phyloP scores from a whole-genome alignment of 352 stramenopile genomes.

The Phytophthora multivora region DNA sequence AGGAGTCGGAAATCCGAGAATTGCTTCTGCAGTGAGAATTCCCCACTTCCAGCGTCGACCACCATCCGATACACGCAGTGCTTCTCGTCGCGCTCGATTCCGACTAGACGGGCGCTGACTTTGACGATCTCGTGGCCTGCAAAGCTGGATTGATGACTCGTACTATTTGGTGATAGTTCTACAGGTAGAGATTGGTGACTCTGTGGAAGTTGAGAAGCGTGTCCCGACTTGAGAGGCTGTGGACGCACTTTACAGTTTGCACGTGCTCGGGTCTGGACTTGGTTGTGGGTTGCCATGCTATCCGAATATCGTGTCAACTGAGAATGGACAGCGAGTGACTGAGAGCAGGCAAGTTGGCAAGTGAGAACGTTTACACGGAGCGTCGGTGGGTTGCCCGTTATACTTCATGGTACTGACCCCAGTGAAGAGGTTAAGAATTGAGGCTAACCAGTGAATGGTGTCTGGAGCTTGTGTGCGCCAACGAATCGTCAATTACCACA shows the following conservation, averaged over 20 bases:
- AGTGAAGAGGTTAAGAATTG: too few species aligned
- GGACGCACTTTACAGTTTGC: background rate
- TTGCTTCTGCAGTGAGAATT: conserved; percentile 60
- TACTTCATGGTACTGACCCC: too few species aligned
- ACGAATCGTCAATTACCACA: too few species aligned
- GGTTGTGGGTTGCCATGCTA: background rate
- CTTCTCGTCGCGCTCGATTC: conserved; percentile 32
- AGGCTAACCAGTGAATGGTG: too few species aligned
- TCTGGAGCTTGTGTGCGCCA: too few species aligned
- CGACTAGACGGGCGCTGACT: conserved; percentile 41
- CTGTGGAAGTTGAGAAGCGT: conserved; percentile 1
- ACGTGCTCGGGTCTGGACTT: conserved; percentile 9
- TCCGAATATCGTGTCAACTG: conserved; percentile 3
- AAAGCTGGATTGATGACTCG: conserved; percentile 10
- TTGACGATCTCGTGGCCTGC: conserved; percentile 36
- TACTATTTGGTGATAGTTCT: conserved; percentile 5
- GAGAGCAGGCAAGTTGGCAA: conserved; percentile 10
- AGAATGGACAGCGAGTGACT: background rate
- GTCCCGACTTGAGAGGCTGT: conserved; percentile 1
- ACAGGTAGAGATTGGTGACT: conserved; percentile 6
- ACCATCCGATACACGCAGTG: conserved; percentile 62
- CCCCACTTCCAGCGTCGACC: conserved; percentile 48
- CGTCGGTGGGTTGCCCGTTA: too few species aligned
- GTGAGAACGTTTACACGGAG: background rate
- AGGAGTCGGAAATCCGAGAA: conserved; percentile 73